Percentiles rank a stretch among this genome's conserved stretches.
phyloP scores from a whole-genome alignment of 1,139 yeast genomes.

The Magnusiomyces paraingens region DNA sequence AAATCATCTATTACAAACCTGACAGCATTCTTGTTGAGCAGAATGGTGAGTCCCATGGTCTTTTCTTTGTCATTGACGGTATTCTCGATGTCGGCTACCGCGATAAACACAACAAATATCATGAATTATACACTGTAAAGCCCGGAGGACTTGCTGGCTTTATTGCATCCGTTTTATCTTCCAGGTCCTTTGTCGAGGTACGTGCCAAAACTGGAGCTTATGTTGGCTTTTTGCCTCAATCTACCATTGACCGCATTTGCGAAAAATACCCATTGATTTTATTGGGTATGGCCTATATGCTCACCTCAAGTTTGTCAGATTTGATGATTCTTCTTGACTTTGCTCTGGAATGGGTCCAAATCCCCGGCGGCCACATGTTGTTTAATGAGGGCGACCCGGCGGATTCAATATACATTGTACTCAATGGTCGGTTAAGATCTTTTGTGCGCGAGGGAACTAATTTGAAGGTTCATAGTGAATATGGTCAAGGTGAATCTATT shows the following conservation, averaged over 20 bases:
- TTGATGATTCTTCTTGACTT: constrained; percentile 73
- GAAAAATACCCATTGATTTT: constrained; percentile 74
- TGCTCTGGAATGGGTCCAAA: constrained; percentile 92
- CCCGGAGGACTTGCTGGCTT: constrained; percentile 89
- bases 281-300: constrained; percentile 66
- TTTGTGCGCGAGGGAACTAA: constrained; percentile 36
- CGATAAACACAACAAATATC: constrained; percentile 33
- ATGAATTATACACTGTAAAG: constrained; percentile 50
- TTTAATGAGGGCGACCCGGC: constrained; percentile 83
- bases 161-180: constrained; percentile 71
- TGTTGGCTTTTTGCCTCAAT: constrained; percentile 66
- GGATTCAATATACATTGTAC: constrained; percentile 83
- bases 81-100: constrained; percentile 52
- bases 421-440: constrained; percentile 84
- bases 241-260: constrained; percentile 54
- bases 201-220: constrained; percentile 52
- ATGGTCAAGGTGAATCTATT: constrained; percentile 89
- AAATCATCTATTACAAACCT: constrained; percentile 48
- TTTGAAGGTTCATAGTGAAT: constrained; percentile 57
- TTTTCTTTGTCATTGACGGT: constrained; percentile 77
- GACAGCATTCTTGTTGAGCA: constrained; percentile 57
- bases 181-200: constrained; percentile 68
- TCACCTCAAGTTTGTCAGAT: constrained; percentile 59
- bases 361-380: constrained; percentile 74
- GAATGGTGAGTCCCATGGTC: constrained; percentile 61